These are phyloP conservation scores for Alternaria incomplexa DNA, from an alignment of 2,329 filamentous ascomycete genomes.

Conservation along the genomic window DNA sequence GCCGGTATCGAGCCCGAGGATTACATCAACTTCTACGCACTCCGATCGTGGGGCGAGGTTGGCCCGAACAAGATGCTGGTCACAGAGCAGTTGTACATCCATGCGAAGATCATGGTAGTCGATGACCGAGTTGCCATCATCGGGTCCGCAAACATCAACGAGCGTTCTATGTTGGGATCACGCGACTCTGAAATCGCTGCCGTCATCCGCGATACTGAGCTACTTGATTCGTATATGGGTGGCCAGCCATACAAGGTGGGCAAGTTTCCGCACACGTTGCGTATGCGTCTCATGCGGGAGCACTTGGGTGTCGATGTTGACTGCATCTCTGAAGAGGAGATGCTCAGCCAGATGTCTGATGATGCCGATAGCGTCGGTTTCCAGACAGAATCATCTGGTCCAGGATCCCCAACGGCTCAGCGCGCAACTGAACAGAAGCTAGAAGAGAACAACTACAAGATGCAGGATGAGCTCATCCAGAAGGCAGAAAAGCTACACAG, in stretches of 20 bases:
- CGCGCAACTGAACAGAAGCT: slow-evolving; percentile 49
- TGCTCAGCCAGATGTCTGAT: slow-evolving; percentile 37
- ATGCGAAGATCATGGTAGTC: slow-evolving; percentile 95
- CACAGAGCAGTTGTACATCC: slow-evolving; percentile 97
- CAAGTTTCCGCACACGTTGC: slow-evolving; percentile 89
- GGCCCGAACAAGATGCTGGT: slow-evolving; percentile 81
- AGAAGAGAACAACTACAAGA: slow-evolving; percentile 48
- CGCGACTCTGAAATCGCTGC: slow-evolving; percentile 92
- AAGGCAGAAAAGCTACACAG: slow-evolving; percentile 65
- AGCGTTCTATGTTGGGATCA: slow-evolving; percentile 90
- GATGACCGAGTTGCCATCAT: slow-evolving; percentile 94
- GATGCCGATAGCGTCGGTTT: slow-evolving; percentile 73
- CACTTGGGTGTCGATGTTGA: slow-evolving; percentile 96
- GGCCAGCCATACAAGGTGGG: slow-evolving; percentile 88
- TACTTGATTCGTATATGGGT: slow-evolving; percentile 90
- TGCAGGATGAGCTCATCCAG: slow-evolving; percentile 63
- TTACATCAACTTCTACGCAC: slow-evolving; percentile 92
- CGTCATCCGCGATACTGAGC: slow-evolving; percentile 89
- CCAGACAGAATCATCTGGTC: slow-evolving; percentile 44
- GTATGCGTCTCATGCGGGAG: slow-evolving; percentile 93
- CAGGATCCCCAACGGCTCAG: slow-evolving; percentile 42
- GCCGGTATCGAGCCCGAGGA: slow-evolving; percentile 89
- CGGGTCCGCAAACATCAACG: slow-evolving; percentile 98
- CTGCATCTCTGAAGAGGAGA: slow-evolving; percentile 63
- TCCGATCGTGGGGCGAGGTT: slow-evolving; percentile 91